phyloP scores from a whole-genome alignment of 257 asterid genomes.

The Nicotiana paniculata region DNA sequence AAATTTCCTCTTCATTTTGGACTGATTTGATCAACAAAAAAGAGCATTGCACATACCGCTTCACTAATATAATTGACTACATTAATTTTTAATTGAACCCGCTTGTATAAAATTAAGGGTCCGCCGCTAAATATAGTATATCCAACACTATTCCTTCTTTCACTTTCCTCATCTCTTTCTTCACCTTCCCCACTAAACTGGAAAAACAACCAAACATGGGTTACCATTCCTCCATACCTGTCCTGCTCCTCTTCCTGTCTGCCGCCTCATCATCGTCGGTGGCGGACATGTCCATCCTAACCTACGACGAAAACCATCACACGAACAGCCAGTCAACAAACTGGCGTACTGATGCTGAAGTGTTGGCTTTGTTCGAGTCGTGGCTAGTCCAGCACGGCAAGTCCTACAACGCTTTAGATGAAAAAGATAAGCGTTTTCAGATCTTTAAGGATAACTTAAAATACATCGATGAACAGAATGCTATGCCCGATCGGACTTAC shows the following conservation, averaged over 20 bases:
- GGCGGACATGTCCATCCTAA: constrained; percentile 54
- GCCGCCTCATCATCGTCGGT: constrained; percentile 14
- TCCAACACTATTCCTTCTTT: background rate
- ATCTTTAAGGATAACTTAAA: constrained; percentile 43
- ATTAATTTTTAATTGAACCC: no score
- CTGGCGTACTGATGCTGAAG: constrained; percentile 29
- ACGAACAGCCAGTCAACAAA: no score
- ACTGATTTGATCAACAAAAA: no score
- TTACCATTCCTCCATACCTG: constrained; percentile 6
- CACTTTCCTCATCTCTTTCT: background rate
- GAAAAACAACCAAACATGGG: background rate
- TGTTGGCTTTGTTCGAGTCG: constrained; percentile 35
- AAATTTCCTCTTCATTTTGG: no score
- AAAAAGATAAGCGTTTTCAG: constrained; percentile 48
- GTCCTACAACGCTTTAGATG: constrained; percentile 43
- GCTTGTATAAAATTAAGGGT: no score
- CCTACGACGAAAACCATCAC: constrained; percentile 29
- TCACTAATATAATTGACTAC: no score
- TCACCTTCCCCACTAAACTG: background rate
- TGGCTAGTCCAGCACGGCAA: constrained; percentile 58
- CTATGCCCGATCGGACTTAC: constrained; percentile 22
- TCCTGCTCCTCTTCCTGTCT: constrained; percentile 9
- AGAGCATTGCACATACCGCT: no score
- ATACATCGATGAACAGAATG: constrained; percentile 47
- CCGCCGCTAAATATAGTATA: no score